phyloP scores from a whole-genome alignment of 169 alveolate genomes.

The Babesia bigemina region DNA sequence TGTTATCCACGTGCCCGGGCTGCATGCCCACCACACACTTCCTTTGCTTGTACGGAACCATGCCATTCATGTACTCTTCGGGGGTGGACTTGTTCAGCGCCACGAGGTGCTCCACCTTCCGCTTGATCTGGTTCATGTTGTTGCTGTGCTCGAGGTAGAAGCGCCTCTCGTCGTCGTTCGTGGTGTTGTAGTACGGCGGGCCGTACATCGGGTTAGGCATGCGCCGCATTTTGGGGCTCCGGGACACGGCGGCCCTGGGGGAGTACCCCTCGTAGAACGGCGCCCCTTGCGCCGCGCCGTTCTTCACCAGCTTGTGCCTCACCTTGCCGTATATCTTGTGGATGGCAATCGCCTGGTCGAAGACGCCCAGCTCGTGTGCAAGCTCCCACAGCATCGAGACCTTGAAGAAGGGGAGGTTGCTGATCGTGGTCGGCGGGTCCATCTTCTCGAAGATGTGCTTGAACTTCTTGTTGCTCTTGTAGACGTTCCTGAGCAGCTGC shows the following conservation, averaged over 20 bases:
- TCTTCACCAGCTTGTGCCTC: not conserved
- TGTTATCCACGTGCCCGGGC: not conserved
- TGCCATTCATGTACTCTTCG: slow-evolving; percentile 26
- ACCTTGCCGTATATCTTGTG: slow-evolving; percentile 55
- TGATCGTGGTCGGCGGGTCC: slow-evolving; percentile 68
- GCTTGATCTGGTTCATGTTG: slow-evolving; percentile 15
- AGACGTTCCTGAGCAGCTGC: slow-evolving; percentile 56
- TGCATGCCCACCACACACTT: not conserved
- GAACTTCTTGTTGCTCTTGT: slow-evolving; percentile 43
- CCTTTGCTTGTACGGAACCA: slow-evolving; percentile 23
- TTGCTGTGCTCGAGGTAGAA: not conserved
- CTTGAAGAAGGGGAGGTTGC: slow-evolving; percentile 65
- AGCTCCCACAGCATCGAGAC: slow-evolving; percentile 67
- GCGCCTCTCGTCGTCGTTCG: slow-evolving; percentile 3
- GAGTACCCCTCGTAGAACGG: not conserved
- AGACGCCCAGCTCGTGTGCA: slow-evolving; percentile 58
- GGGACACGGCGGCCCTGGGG: not conserved
- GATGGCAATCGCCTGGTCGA: slow-evolving; percentile 58
- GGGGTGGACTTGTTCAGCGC: slow-evolving; percentile 10
- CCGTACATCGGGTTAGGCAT: not conserved
- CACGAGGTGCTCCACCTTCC: slow-evolving; percentile 22
- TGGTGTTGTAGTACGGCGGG: not conserved
- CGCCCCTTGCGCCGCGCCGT: not conserved
- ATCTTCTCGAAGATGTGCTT: slow-evolving; percentile 41
- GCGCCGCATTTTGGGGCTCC: slow-evolving; percentile 2